A percentile compares a stretch with the other conserved stretches of the same genome.
These are phyloP conservation scores for Trichaptum fuscoviolaceum DNA, from an alignment of 768 basidiomycete species.

Conservation along the genomic window DNA sequence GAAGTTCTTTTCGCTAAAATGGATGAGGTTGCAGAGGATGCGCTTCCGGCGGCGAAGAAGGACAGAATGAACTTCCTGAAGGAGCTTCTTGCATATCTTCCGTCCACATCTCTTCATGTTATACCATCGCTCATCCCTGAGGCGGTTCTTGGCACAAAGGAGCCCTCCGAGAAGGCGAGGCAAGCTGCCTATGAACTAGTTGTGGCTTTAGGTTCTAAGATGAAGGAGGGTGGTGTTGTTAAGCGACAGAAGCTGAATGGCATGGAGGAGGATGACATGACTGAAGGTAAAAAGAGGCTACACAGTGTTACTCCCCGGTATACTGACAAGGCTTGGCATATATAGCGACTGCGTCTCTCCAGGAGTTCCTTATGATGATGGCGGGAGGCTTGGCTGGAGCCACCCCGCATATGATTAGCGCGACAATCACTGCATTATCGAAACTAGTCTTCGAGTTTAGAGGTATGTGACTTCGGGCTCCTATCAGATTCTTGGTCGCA, in stretches of 20 bases:
- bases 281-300: slow-evolving; percentile 30
- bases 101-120: slow-evolving; percentile 68
- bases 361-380: slow-evolving; percentile 96
- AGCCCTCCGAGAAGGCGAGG: slow-evolving; percentile 90
- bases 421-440: slow-evolving; percentile 90
- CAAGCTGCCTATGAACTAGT: slow-evolving; percentile 86
- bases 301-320: background rate
- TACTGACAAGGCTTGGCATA: slow-evolving; percentile 10
- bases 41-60: slow-evolving; percentile 86
- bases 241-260: slow-evolving; percentile 71
- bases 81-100: slow-evolving; percentile 61
- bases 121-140: slow-evolving; percentile 90
- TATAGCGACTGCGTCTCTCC: slow-evolving; percentile 64
- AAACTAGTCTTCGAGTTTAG: slow-evolving; percentile 95
- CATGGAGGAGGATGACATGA: slow-evolving; percentile 70
- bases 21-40: slow-evolving; percentile 55
- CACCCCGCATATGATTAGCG: slow-evolving; percentile 97
- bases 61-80: slow-evolving; percentile 80
- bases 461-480: slow-evolving; percentile 41
- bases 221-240: slow-evolving; percentile 82
- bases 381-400: slow-evolving; percentile 91
- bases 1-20: slow-evolving; percentile 60
- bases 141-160: slow-evolving; percentile 92
- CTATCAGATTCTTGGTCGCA: background rate
- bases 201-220: slow-evolving; percentile 88